Evolutionary conservation across 2,329 filamentous ascomycete species (phyloP), one percentile per base, ranked within the genome.

Genomic region (Pseudogymnoascus sp.): DNA sequence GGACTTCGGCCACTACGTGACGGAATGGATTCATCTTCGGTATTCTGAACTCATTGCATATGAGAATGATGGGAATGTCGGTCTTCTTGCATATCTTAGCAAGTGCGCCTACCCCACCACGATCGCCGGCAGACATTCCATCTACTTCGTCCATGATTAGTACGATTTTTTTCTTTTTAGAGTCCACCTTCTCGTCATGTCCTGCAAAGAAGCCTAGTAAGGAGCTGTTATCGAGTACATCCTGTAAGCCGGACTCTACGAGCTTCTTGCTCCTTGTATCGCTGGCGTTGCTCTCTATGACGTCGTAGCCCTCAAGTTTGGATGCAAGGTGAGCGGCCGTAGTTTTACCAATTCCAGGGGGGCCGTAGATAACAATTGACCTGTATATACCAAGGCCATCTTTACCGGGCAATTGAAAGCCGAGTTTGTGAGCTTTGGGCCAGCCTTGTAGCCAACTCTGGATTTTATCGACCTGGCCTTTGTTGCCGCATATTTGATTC

Each of bases 1-100:
- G 86, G 66, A 99, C 78, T 67, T 97, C 92, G 70, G 84, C 92
- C 2, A 91, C 88, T 60, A 90, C 88, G 70, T 85, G 84, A 72
- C 97, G 92, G 72, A 99, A 99, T 0, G 94, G 94, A 76, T 93
- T 97, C 94, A 99, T 99, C 81, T 99, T 99, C 30, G 89, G 94
- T 65, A 92, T 78, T 67, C 84, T 87, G 68, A 94, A 88, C 72
- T 99, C 94, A 74, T 99, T 99, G 82, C 94, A 99, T 69, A 99
- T 97, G 62, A 99, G 82, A 68, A 99, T 97, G 73, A 99, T 88
- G 0, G 94, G 94, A 23, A 99, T 86, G 68, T 94, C 87, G 0
- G 92, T 94, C 80, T 96, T 97, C 78, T 90, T 96, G 81, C 93
- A 97, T 61, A 96, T 89, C 63, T 94, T 91, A 62, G 94, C 93